A percentile compares a stretch with the other conserved stretches of the same genome.
Conservation (phyloP, 495 filamentous ascomycete genomes). For the Penicillium salamii region DNA sequence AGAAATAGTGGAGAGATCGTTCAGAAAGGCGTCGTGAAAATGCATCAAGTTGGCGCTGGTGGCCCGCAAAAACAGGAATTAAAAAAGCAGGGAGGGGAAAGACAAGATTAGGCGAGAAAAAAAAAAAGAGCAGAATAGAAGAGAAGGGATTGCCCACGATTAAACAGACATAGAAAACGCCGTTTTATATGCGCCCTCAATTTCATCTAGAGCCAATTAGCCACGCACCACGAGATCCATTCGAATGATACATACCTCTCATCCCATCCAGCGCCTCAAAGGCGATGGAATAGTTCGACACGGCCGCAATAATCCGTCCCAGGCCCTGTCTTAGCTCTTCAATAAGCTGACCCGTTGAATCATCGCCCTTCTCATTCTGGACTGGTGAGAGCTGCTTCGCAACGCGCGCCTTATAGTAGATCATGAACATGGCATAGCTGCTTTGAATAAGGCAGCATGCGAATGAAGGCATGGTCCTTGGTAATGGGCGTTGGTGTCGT, state of each 20-base stretch:
- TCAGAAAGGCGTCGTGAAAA: background rate
- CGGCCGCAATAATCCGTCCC: slow-evolving; percentile 45
- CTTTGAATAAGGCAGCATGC: slow-evolving; percentile 63
- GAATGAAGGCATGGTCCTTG: slow-evolving; percentile 59
- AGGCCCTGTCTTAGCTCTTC: slow-evolving; percentile 54
- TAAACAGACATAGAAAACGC: slow-evolving; percentile 36
- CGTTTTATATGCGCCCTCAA: slow-evolving; percentile 46
- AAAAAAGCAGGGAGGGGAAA: no score
- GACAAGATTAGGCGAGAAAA: no score
- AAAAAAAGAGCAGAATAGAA: background rate
- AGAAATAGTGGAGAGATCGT: background rate
- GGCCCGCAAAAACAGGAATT: no score
- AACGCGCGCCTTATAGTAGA: slow-evolving; percentile 47
- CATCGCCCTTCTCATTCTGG: slow-evolving; percentile 25
- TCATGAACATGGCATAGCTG: slow-evolving; percentile 60
- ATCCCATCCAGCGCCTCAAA: slow-evolving; percentile 62
- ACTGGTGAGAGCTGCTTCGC: slow-evolving; percentile 46
- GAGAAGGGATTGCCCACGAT: slow-evolving; percentile 6
- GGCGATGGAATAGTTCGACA: slow-evolving; percentile 55
- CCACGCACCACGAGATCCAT: background rate
- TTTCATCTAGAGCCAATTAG: slow-evolving; percentile 35
- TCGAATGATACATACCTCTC: slow-evolving; percentile 45
- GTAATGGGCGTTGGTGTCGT: slow-evolving; percentile 31
- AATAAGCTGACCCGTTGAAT: slow-evolving; percentile 42
- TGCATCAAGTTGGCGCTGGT: background rate